phyloP scores from a whole-genome alignment of 2,329 filamentous ascomycete species.

The Colletotrichum nymphaeae region DNA sequence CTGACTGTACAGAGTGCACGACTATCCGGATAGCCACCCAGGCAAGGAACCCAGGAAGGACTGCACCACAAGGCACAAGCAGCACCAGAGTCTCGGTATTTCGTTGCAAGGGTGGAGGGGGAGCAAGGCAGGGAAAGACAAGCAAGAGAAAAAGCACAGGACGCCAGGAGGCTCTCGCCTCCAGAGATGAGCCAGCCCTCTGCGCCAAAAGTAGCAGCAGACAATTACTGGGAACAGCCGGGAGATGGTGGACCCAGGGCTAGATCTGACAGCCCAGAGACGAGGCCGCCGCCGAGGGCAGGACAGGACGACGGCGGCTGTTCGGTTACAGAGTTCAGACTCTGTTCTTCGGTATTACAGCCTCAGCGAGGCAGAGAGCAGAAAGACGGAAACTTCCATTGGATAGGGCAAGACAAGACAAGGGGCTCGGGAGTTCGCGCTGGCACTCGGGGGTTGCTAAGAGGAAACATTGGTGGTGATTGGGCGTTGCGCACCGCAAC shows the following conservation, averaged over 20 bases:
- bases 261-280: conserved; percentile 20
- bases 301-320: conserved; percentile 1
- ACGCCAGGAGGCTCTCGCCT: conserved; percentile 26
- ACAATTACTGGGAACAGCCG: conserved; percentile 16
- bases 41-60: not conserved
- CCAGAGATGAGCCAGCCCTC: not conserved
- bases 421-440: not conserved
- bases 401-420: not conserved
- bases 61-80: not conserved
- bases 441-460: conserved; percentile 18
- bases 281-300: conserved; percentile 2
- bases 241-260: not conserved
- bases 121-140: not conserved
- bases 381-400: too few species aligned
- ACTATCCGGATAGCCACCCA: not conserved
- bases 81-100: conserved; percentile 18
- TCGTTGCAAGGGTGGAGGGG: conserved; percentile 20
- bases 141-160: conserved; percentile 22
- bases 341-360: not conserved
- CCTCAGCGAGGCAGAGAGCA: not conserved
- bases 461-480: conserved; percentile 1
- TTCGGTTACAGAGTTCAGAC: not conserved
- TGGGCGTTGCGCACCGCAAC: not conserved
- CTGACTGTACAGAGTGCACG: not conserved
- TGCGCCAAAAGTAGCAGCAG: conserved; percentile 1